Percentiles rank a stretch among this genome's conserved stretches.
phyloP scores from a whole-genome alignment of 176 grass and related monocot genomes.

The Themeda triandra region DNA sequence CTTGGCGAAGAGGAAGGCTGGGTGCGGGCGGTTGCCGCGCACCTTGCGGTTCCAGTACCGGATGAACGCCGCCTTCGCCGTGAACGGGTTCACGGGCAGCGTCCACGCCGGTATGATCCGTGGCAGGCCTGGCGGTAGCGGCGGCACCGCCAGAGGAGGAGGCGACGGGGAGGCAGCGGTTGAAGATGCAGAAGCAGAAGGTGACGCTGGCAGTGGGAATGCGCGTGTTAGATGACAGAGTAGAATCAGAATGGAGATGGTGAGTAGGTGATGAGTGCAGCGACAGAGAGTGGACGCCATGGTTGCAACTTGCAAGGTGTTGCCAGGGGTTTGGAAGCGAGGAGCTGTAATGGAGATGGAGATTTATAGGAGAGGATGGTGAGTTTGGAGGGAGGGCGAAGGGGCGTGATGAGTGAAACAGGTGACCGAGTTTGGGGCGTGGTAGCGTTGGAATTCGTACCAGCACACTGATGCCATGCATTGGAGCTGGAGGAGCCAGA shows the following conservation, averaged over 20 bases:
- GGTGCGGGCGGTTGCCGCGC: constrained; percentile 45
- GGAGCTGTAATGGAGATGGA: neutral
- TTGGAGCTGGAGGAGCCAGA: neutral
- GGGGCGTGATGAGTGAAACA: constrained; percentile 26
- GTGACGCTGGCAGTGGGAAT: neutral
- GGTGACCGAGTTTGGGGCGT: constrained; percentile 13
- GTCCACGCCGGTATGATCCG: constrained; percentile 4
- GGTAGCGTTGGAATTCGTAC: constrained; percentile 2
- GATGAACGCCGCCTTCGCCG: constrained; percentile 51
- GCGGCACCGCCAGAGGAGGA: too few species aligned
- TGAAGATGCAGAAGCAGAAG: neutral
- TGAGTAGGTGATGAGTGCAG: neutral
- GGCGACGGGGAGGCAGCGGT: neutral
- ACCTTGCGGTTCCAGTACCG: constrained; percentile 76
- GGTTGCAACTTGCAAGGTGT: neutral
- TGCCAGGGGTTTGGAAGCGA: neutral
- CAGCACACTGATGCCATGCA: constrained; percentile 16
- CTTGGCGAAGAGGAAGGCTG: constrained; percentile 57
- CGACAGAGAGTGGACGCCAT: constrained; percentile 21
- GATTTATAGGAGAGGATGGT: constrained; percentile 9
- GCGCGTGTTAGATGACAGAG: neutral
- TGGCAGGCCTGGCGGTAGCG: neutral
- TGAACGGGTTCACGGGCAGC: constrained; percentile 52
- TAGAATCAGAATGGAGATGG: neutral
- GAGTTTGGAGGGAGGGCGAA: constrained; percentile 9